These are phyloP conservation scores for Phaeolepiota aurea DNA, from an alignment of 768 basidiomycete species.

Conservation along the genomic window DNA sequence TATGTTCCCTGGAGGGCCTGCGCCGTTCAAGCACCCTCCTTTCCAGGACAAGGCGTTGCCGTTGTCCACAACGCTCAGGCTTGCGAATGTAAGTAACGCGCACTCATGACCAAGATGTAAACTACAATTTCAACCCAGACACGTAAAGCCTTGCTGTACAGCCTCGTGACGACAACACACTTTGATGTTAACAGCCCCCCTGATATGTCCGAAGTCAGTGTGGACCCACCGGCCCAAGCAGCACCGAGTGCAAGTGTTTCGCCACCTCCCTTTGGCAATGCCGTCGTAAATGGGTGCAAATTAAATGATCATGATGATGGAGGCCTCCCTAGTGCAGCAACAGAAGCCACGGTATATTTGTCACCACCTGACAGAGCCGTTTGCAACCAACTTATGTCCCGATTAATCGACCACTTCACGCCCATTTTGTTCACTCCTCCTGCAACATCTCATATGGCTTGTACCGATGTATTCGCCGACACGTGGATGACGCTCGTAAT, in stretches of 20 bases:
- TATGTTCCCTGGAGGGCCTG: conserved; percentile 42
- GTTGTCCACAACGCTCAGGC: conserved; percentile 37
- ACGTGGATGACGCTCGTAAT: conserved; percentile 69
- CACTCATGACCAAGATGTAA: neutral
- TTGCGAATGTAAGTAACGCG: conserved; percentile 36
- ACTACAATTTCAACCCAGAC: conserved; percentile 25
- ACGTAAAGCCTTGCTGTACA: conserved; percentile 58
- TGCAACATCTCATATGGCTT: conserved; percentile 62
- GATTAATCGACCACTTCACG: conserved; percentile 59
- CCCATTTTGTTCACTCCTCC: conserved; percentile 67
- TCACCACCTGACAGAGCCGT: conserved; percentile 25
- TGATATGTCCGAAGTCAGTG: conserved; percentile 3
- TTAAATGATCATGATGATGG: conserved; percentile 4
- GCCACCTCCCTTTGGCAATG: conserved; percentile 1
- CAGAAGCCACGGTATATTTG: conserved; percentile 12
- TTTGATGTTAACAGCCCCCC: conserved; percentile 22
- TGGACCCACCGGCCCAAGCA: conserved; percentile 2
- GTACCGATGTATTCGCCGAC: conserved; percentile 66
- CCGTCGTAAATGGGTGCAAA: conserved; percentile 6
- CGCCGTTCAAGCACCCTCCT: conserved; percentile 26
- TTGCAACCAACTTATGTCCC: conserved; percentile 41
- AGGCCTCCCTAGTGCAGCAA: conserved; percentile 5
- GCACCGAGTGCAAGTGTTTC: neutral
- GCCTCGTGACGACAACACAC: conserved; percentile 49
- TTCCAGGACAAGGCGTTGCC: conserved; percentile 43